Evolutionary conservation across 2,329 filamentous ascomycete species (phyloP).

Genomic region (Trichoderma aggressivum): DNA sequence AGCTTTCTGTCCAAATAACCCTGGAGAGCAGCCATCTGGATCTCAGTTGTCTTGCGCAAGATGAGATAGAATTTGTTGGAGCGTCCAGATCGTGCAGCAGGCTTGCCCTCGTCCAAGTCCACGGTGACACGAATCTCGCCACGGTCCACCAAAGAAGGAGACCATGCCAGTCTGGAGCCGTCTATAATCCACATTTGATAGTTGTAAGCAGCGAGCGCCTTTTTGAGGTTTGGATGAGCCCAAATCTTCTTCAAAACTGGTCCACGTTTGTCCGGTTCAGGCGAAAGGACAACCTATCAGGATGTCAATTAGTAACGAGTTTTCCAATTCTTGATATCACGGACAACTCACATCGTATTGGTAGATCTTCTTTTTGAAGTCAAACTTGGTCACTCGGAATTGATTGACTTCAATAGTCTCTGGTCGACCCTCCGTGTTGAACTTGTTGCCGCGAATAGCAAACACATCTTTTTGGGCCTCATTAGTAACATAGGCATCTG

Average conservation of each 20-base stretch:
- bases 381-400: conserved; percentile 61
- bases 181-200: conserved; percentile 67
- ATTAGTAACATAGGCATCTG: conserved; percentile 50
- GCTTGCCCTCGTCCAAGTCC: conserved; percentile 68
- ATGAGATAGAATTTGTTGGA: conserved; percentile 57
- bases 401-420: conserved; percentile 66
- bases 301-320: not conserved
- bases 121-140: conserved; percentile 57
- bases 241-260: conserved; percentile 73
- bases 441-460: conserved; percentile 36
- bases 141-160: conserved; percentile 39
- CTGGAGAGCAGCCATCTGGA: conserved; percentile 65
- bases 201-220: conserved; percentile 46
- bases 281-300: conserved; percentile 61
- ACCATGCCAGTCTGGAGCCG: conserved; percentile 82
- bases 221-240: conserved; percentile 60
- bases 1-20: conserved; percentile 62
- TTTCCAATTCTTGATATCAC: not conserved
- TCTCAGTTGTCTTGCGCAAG: conserved; percentile 61
- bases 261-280: conserved; percentile 57
- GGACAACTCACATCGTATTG: conserved; percentile 75
- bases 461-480: conserved; percentile 36
- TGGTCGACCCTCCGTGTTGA: conserved; percentile 55
- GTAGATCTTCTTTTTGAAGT: conserved; percentile 59
- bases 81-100: conserved; percentile 34